Evolutionary conservation across 1,284 basidiomycete genomes (phyloP).

Genomic region (Earliella scabrosa): DNA sequence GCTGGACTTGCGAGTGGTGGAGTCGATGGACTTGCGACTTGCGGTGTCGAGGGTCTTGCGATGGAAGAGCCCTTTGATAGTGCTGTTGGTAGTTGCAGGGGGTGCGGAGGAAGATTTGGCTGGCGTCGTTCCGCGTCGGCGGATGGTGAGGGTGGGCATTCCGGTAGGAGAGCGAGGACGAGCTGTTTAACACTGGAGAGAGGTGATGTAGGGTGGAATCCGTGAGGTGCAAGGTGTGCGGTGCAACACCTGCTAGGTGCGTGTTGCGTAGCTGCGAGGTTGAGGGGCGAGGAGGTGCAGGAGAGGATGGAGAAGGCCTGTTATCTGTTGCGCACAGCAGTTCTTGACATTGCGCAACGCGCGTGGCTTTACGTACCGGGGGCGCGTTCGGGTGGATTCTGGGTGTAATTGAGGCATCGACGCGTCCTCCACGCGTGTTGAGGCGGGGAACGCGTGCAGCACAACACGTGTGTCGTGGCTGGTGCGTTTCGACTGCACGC

Average conservation of each 20-base stretch:
- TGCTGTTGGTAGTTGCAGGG: constrained; percentile 2
- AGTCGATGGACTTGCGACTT: constrained; percentile 2
- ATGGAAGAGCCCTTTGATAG: constrained; percentile 21
- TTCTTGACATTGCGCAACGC: background rate
- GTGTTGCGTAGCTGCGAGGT: constrained; percentile 12
- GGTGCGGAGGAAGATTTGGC: constrained; percentile 2
- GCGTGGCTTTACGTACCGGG: background rate
- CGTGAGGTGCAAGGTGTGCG: constrained; percentile 13
- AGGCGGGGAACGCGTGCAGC: background rate
- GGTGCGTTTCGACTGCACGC: background rate
- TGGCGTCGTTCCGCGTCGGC: constrained; percentile 19
- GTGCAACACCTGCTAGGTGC: constrained; percentile 6
- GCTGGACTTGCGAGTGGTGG: constrained; percentile 1
- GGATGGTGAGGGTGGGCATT: constrained; percentile 25
- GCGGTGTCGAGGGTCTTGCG: constrained; percentile 6
- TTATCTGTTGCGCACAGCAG: constrained; percentile 9
- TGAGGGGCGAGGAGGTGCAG: constrained; percentile 8
- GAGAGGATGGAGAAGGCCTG: constrained; percentile 3
- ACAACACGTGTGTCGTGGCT: constrained; percentile 7
- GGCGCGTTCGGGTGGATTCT: background rate
- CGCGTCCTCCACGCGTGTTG: background rate
- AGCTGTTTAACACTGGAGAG: constrained; percentile 11
- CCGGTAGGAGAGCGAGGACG: constrained; percentile 1
- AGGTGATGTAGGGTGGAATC: constrained; percentile 7
- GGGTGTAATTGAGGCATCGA: constrained; percentile 1